Conservation (phyloP, 345 rosid species). For the Populus pruinosa region DNA sequence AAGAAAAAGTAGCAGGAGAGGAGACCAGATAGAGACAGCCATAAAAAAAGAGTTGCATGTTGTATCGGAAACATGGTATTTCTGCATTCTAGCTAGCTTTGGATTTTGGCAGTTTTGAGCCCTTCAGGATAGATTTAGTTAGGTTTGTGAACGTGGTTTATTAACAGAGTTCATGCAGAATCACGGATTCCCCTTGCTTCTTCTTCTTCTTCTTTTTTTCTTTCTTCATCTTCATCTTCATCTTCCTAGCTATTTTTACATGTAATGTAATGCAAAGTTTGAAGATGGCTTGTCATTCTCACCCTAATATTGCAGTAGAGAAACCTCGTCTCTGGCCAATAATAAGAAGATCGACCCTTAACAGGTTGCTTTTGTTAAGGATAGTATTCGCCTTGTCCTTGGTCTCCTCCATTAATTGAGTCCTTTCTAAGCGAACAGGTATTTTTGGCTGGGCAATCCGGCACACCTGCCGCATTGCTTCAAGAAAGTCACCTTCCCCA, state of each 20-base stretch:
- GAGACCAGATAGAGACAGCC: too few relatives aligned
- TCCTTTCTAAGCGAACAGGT: constrained; percentile 35
- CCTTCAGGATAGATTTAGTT: not conserved
- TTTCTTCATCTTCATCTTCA: not conserved
- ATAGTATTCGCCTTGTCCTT: constrained; percentile 53
- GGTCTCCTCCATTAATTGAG: constrained; percentile 36
- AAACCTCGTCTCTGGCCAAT: constrained; percentile 71
- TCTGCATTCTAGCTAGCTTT: not conserved
- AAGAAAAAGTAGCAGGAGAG: too few relatives aligned
- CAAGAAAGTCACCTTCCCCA: constrained; percentile 53
- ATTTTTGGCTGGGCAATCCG: constrained; percentile 60
- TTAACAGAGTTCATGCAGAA: not conserved
- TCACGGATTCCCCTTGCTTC: not conserved
- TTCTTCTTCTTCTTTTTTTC: too few relatives aligned
- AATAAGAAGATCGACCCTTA: constrained; percentile 57
- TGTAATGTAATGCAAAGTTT: not conserved
- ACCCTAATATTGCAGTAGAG: constrained; percentile 68
- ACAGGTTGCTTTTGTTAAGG: constrained; percentile 42
- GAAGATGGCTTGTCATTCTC: constrained; percentile 15
- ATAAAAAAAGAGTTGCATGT: too few relatives aligned
- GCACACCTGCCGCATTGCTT: constrained; percentile 61
- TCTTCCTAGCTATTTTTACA: not conserved
- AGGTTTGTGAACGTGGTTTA: not conserved
- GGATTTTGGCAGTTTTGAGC: not conserved
- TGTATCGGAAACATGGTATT: too few relatives aligned